Evolutionary conservation across 805 yeast genomes (phyloP), one percentile per base, ranked within the genome.

Genomic region (Candida schatavii): DNA sequence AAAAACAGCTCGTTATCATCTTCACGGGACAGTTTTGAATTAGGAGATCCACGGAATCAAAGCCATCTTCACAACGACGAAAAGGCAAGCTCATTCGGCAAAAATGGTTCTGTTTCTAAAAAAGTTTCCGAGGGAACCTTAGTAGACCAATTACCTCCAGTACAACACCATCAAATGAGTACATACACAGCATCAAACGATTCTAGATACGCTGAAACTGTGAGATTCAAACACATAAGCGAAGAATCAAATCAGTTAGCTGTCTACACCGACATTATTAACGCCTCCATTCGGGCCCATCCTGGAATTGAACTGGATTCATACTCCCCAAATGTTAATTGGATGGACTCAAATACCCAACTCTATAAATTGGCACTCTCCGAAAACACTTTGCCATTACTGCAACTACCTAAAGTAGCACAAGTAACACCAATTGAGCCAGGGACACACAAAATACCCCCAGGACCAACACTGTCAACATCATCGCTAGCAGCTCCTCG

Each of bases 271-370:
- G 41, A 29, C 4, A 40, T 47, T 18, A 39, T 50, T 26, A 42
- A 42, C 18, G 34, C 26, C 3, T 36, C 52, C 15, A 40, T 47
- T 25, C 48, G 49, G 18, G 39, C 27, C 11, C 30, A 33, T 11
- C 19, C 39, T 13, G 38, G 28, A 5, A 20, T 34, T n/a, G 26
- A 31, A 2, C 45, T 34, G 22, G 39, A 49, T 5, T 27, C 46
- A 7, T 32, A 37, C 15, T 50, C 46, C 35, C 43, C 39, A 13
- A 31, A 39, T 7, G 38, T 32, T 4, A 55, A 55, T 40, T 55
- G 59, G 59, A 55, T 55, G 59, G 55, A 47, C 34, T 45, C 54
- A 6, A 43, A 47, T 2, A 39, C 45, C 4, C 40, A 46, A 17
- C 30, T 51, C 11, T 30, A 41, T 17, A 18, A 46, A 14, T 30